Evolutionary conservation across 164 flowering plant species (phyloP), one percentile per base, ranked within the genome.

Genomic region (Stephania japonica): DNA sequence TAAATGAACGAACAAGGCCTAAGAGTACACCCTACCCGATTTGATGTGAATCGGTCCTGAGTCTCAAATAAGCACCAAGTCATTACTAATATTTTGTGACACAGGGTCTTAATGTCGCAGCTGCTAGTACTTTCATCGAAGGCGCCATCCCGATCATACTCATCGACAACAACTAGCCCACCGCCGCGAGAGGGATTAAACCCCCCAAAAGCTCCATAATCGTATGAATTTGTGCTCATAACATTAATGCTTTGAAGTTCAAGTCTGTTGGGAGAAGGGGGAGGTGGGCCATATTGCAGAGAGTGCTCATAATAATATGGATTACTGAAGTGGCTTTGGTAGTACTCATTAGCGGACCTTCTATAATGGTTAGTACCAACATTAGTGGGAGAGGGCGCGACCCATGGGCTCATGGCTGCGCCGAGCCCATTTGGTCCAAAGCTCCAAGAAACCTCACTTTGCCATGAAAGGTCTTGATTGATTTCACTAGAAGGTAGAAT

Each of bases 361-460:
- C 38, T 32, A 32, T 2, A 32, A 32, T 32, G 75, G 12, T 78
- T 75, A 32, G 85, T 76, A n/a, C n/a, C n/a, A 21, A 65, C 68
- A 24, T 23, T 26, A 9, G 81, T 13, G 7, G 82, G 59, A 19
- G 80, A 43, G 38, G 84, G 0, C 0, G 80, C 69, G n/a, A 81
- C 23, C 89, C 90, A 86, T 11, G 92, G 95, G 64, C 87, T 83
- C 0, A 90, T 72, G 0, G 87, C 91, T 1, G 86, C 83, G 24
- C 89, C 86, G 19, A 90, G 83, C 16, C 87, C 86, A 0, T 85
- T 75, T 0, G 92, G 88, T 70, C 86, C 84, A 71, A 89, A 85
- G 68, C 86, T 86, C 93, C 93, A 89, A 2, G 93, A 90, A 63
- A 90, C 68, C 74, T 90, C 95, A 10, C 81, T 75, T 75, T 85